Evolutionary conservation across 352 stramenopile genomes (phyloP).

Genomic region (Phytophthora citricola): DNA sequence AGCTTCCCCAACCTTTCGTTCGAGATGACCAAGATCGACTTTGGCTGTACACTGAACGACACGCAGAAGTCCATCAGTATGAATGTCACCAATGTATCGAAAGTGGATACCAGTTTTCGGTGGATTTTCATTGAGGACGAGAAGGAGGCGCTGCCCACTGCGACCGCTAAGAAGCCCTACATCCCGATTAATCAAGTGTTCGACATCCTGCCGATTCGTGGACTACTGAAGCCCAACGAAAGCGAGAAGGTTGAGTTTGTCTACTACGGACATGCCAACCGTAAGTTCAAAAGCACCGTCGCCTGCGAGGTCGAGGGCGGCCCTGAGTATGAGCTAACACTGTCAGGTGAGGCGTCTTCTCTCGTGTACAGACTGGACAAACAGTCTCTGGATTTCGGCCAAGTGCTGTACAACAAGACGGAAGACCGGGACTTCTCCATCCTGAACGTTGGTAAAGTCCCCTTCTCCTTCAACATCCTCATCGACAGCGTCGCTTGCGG

Average conservation of each 20-base stretch:
- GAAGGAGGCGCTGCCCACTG: slow-evolving; percentile 59
- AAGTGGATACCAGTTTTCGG: slow-evolving; percentile 87
- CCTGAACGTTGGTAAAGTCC: slow-evolving; percentile 93
- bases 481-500: slow-evolving; percentile 48
- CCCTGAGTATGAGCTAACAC: slow-evolving; percentile 92
- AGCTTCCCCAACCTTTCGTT: slow-evolving; percentile 96
- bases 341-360: slow-evolving; percentile 92
- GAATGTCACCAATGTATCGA: slow-evolving; percentile 90
- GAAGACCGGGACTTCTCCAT: slow-evolving; percentile 94
- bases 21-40: slow-evolving; percentile 91
- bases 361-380: slow-evolving; percentile 93
- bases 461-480: slow-evolving; percentile 85
- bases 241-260: slow-evolving; percentile 93
- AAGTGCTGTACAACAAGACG: slow-evolving; percentile 93
- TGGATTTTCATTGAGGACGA: slow-evolving; percentile 97
- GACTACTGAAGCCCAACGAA: slow-evolving; percentile 85
- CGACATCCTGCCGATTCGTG: slow-evolving; percentile 94
- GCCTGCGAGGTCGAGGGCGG: slow-evolving; percentile 94
- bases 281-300: slow-evolving; percentile 89
- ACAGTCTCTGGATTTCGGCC: slow-evolving; percentile 92
- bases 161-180: slow-evolving; percentile 82
- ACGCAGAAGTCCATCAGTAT: slow-evolving; percentile 92
- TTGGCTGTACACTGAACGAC: slow-evolving; percentile 96
- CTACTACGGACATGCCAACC: slow-evolving; percentile 94
- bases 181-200: slow-evolving; percentile 95